Evolutionary conservation across 106 monocot genomes (phyloP).

Genomic region (Platanthera guangdongensis): DNA sequence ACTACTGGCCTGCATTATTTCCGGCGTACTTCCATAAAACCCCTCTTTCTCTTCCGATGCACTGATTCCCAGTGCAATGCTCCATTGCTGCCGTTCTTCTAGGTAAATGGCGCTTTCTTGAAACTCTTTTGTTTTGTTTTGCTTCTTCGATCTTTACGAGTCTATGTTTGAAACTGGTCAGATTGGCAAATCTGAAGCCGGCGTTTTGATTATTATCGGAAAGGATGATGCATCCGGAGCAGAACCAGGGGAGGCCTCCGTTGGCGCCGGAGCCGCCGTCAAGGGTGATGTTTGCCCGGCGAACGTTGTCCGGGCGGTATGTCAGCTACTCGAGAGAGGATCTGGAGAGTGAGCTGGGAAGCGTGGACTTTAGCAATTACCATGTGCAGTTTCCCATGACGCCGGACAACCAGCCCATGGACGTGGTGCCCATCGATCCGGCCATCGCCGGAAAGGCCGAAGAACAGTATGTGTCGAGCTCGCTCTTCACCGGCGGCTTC

Average conservation of each 20-base stretch:
- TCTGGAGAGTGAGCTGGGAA: conserved; percentile 17
- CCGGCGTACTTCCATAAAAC: background rate
- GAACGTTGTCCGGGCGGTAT: conserved; percentile 16
- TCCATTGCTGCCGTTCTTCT: background rate
- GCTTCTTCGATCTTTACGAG: background rate
- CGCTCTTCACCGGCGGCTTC: conserved; percentile 72
- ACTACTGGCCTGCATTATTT: background rate
- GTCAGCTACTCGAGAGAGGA: conserved; percentile 16
- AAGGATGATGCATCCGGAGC: conserved; percentile 6
- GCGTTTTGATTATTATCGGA: conserved; percentile 3
- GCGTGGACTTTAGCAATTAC: conserved; percentile 31
- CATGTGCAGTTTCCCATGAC: conserved; percentile 60
- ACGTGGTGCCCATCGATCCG: conserved; percentile 32
- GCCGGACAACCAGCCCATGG: conserved; percentile 79
- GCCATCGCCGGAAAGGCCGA: conserved; percentile 51
- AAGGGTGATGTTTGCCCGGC: conserved; percentile 15
- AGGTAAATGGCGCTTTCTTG: background rate
- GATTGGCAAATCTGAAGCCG: background rate
- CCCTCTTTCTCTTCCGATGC: background rate
- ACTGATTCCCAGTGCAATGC: background rate
- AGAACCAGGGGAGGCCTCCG: background rate
- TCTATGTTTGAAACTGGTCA: background rate
- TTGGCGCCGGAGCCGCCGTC: background rate
- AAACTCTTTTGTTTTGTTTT: background rate
- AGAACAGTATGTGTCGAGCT: conserved; percentile 77